A percentile compares a stretch with the other conserved stretches of the same genome.
phyloP scores from a whole-genome alignment of 768 basidiomycete species.

The Cystofilobasidium macerans region DNA sequence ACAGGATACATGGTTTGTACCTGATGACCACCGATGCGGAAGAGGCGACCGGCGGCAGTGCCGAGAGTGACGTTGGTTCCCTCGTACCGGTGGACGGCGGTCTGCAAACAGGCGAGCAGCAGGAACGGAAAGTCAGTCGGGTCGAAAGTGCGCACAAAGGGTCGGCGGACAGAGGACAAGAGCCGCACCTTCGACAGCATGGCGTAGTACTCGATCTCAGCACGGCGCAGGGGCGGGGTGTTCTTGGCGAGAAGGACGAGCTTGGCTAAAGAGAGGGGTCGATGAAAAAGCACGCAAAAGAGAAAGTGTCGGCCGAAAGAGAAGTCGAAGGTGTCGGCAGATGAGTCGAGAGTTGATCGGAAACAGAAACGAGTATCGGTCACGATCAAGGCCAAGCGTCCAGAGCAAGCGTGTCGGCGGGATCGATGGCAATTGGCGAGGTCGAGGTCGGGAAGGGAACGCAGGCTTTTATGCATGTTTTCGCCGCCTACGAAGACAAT shows the following conservation, averaged over 20 bases:
- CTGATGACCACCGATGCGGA: slow-evolving; percentile 99
- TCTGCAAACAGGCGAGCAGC: slow-evolving; percentile 54
- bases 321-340: no score
- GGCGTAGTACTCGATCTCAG: slow-evolving; percentile 89
- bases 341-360: no score
- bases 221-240: slow-evolving; percentile 97
- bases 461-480: no score
- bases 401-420: no score
- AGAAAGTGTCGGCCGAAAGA: no score
- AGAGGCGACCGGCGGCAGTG: slow-evolving; percentile 96
- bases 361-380: no score
- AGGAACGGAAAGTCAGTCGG: neutral
- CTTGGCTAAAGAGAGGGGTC: slow-evolving; percentile 50
- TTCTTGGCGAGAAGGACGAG: slow-evolving; percentile 97
- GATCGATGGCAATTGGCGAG: no score
- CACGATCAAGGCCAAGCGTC: no score
- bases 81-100: slow-evolving; percentile 92
- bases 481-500: no score
- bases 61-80: slow-evolving; percentile 97
- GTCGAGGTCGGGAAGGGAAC: no score
- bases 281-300: no score
- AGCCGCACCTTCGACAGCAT: neutral
- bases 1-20: no score
- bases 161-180: neutral
- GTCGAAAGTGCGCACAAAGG: neutral